Base-by-base conservation (phyloP, 441 rosid genomes). In the Populus tomentosa region DNA sequence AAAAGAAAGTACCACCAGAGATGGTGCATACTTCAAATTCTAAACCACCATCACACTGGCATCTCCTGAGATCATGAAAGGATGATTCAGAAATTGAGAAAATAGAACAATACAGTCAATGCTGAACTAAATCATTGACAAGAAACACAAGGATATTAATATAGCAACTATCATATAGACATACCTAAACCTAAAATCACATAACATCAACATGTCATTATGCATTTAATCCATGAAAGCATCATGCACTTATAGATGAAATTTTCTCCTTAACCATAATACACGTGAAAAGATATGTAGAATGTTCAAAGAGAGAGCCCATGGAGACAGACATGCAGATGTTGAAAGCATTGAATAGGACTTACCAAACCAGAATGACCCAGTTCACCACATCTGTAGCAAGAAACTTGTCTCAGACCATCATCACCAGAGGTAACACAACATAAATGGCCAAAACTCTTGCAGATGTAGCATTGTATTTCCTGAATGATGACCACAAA, bases 321-420 rank as follows among this genome's bases (percentile, higher is more conserved):
- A 62, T 18, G 36, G 10, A 28, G 28, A 75, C 16, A 4, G 36
- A 23, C 28, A 23, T 63, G 50, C 8, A 20, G 72, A 18, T 8
- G 36, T 46, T 28, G n/a, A 38, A 16, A 71, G 24, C 73, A 61
- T 80, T 33, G 32, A 33, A 20, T 13, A 32, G 74, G 56, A 79
- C 97, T 87, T 81, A 94, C 99, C 88, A 87, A 36, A 71, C 99
- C 99, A 78, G 82, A 86, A 85, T 95, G 98, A 79, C 97, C 98
- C 36, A 78, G 76, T 81, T 87, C 88, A 79, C 99, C 99, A 82
- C 99, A 95, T 87, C 85, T 91, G 88, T 85, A 94, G 89, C 99
- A 95, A 71, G 99, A 95, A 67, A 86, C 84, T 81, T 86, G 80
- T 80, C 82, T 82, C 26, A 85, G 76, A 65, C 73, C 71, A 38